Conservation (phyloP, 1,139 yeast species). For the Arxiozyma slooffiae region DNA sequence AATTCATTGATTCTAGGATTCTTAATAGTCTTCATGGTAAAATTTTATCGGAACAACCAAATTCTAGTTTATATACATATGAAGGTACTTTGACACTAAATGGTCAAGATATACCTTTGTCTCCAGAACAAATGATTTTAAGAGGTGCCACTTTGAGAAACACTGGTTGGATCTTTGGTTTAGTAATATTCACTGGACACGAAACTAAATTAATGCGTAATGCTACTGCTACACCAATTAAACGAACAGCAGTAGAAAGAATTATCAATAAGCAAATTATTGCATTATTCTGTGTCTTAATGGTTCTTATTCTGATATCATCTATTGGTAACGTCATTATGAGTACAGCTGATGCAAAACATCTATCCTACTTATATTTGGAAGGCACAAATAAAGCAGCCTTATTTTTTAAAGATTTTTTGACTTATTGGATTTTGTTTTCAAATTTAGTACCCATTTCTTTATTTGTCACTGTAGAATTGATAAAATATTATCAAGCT, state of each 20-base stretch:
- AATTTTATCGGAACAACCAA: constrained; percentile 82
- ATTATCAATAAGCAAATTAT: constrained; percentile 87
- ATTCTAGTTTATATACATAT: constrained; percentile 85
- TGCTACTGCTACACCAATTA: constrained; percentile 97
- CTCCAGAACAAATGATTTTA: constrained; percentile 82
- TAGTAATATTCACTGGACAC: constrained; percentile 93
- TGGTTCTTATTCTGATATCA: constrained; percentile 66
- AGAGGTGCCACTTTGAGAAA: constrained; percentile 95
- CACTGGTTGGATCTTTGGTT: constrained; percentile 91
- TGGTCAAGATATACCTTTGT: constrained; percentile 55
- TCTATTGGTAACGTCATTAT: constrained; percentile 81
- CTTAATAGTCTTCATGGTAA: constrained; percentile 46
- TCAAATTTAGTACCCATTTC: constrained; percentile 95
- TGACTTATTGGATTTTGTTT: constrained; percentile 92
- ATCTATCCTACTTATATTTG: constrained; percentile 55
- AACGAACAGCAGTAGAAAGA: constrained; percentile 93
- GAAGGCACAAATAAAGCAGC: constrained; percentile 60
- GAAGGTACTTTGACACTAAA: constrained; percentile 74
- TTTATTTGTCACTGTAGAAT: constrained; percentile 88
- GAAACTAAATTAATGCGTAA: constrained; percentile 97
- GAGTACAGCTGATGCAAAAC: constrained; percentile 43
- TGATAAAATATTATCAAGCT: constrained; percentile 92
- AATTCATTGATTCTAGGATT: constrained; percentile 58
- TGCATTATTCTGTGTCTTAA: constrained; percentile 72
- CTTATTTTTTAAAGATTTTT: constrained; percentile 72